Conservation (phyloP, 352 stramenopile species). For the Chrysophaeum taylorii region DNA sequence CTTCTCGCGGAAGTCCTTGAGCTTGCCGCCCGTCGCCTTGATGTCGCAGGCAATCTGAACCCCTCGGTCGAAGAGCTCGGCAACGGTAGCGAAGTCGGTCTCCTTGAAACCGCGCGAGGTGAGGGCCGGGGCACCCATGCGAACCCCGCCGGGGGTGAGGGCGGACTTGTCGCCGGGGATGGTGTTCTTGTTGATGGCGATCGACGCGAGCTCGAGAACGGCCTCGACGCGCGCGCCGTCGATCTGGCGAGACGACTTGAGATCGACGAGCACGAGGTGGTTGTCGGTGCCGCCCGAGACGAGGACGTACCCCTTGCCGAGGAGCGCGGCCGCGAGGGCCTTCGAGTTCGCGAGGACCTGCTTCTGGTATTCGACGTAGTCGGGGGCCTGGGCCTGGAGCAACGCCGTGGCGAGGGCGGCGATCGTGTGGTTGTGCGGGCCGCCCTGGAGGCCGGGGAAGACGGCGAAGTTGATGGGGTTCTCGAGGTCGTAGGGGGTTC, state of each 20-base stretch:
- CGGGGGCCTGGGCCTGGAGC: slow-evolving; percentile 80
- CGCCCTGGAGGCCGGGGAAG: slow-evolving; percentile 95
- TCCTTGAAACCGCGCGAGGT: slow-evolving; percentile 87
- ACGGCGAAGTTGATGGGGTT: slow-evolving; percentile 98
- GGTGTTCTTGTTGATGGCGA: slow-evolving; percentile 98
- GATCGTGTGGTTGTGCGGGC: slow-evolving; percentile 99
- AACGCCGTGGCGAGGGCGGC: slow-evolving; percentile 91
- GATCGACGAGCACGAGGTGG: slow-evolving; percentile 90
- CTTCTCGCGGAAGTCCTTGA: slow-evolving; percentile 83
- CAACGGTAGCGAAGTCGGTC: slow-evolving; percentile 67
- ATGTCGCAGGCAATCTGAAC: slow-evolving; percentile 80
- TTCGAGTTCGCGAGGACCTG: slow-evolving; percentile 72
- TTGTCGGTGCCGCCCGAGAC: slow-evolving; percentile 97
- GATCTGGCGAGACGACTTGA: slow-evolving; percentile 82
- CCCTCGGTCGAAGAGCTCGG: slow-evolving; percentile 84
- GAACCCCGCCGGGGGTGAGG: slow-evolving; percentile 88
- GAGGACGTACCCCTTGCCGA: slow-evolving; percentile 79
- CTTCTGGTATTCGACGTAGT: slow-evolving; percentile 96
- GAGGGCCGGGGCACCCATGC: slow-evolving; percentile 85
- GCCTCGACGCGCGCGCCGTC: slow-evolving; percentile 85
- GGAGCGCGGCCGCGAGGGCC: slow-evolving; percentile 72
- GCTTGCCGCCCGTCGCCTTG: slow-evolving; percentile 75
- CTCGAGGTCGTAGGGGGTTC: slow-evolving; percentile 79
- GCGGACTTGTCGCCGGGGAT: slow-evolving; percentile 91
- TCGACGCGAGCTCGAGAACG: slow-evolving; percentile 87